Conservation (phyloP, 345 rosid genomes). For the Eucalyptus tenuipes region DNA sequence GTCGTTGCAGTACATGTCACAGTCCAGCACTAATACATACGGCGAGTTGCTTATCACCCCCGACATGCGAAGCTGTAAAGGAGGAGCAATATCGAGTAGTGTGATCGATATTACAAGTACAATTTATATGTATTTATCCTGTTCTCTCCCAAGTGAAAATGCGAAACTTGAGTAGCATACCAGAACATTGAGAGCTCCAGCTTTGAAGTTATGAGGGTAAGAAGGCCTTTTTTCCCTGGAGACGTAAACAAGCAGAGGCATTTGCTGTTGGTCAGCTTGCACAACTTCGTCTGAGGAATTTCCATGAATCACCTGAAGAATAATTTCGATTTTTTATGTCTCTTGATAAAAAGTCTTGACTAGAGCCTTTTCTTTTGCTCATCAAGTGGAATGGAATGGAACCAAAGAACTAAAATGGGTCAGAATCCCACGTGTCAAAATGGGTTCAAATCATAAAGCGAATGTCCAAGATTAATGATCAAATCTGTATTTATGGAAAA, state of each 20-base stretch:
- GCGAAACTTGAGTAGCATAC: background rate
- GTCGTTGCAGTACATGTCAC: constrained; percentile 44
- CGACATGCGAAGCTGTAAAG: constrained; percentile 35
- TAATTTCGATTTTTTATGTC: background rate
- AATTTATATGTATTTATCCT: background rate
- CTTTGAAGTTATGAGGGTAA: constrained; percentile 30
- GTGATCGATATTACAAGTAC: background rate
- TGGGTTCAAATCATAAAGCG: background rate
- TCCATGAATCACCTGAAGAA: background rate
- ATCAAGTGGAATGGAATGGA: background rate
- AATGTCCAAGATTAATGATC: background rate
- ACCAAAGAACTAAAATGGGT: background rate
- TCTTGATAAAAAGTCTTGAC: background rate
- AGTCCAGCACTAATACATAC: constrained; percentile 20
- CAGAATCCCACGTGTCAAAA: background rate
- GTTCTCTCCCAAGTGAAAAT: background rate
- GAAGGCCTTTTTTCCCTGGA: constrained; percentile 33
- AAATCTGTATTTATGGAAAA: no score
- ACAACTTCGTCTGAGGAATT: background rate
- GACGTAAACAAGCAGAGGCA: constrained; percentile 32
- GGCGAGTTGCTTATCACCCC: constrained; percentile 33
- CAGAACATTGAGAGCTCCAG: constrained; percentile 43
- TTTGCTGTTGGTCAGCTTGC: background rate
- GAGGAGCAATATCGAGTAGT: background rate
- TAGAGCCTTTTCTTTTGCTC: background rate